These are phyloP conservation scores for Wickerhamomyces alni DNA, from an alignment of 805 yeast genomes.

Conservation along the genomic window DNA sequence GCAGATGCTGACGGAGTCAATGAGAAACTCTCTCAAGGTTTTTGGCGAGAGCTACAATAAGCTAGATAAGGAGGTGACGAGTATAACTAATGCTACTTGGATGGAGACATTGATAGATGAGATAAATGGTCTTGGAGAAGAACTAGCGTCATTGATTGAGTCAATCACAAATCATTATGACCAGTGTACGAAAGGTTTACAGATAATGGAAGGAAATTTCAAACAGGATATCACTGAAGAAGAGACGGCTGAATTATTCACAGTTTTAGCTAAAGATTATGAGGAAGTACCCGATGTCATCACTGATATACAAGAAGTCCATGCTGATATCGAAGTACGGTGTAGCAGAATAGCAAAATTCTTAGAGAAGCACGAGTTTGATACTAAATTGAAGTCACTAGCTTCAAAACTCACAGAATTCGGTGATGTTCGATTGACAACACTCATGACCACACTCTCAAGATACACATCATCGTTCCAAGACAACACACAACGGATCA, in stretches of 20 bases:
- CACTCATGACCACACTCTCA: conserved; percentile 9
- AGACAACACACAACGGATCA: conserved; percentile 6
- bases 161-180: conserved; percentile 80
- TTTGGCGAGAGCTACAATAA: conserved; percentile 7
- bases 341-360: conserved; percentile 23
- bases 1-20: conserved; percentile 6
- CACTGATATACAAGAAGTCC: conserved; percentile 36
- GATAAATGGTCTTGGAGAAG: conserved; percentile 51
- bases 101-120: conserved; percentile 27
- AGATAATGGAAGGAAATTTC: conserved; percentile 27
- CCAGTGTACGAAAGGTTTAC: conserved; percentile 53
- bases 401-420: conserved; percentile 16
- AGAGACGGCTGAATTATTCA: conserved; percentile 34
- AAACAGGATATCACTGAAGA: conserved; percentile 16
- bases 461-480: conserved; percentile 9
- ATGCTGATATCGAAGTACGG: conserved; percentile 22
- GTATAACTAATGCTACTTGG: neutral
- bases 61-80: conserved; percentile 35
- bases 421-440: conserved; percentile 15
- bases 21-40: neutral
- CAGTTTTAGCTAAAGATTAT: conserved; percentile 46
- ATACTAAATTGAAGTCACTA: conserved; percentile 18
- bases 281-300: conserved; percentile 53
- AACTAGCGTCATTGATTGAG: conserved; percentile 61
- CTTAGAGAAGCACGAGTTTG: conserved; percentile 24